These are phyloP conservation scores for Ulmus americana DNA, from an alignment of 331 rosid genomes.

Conservation along the genomic window DNA sequence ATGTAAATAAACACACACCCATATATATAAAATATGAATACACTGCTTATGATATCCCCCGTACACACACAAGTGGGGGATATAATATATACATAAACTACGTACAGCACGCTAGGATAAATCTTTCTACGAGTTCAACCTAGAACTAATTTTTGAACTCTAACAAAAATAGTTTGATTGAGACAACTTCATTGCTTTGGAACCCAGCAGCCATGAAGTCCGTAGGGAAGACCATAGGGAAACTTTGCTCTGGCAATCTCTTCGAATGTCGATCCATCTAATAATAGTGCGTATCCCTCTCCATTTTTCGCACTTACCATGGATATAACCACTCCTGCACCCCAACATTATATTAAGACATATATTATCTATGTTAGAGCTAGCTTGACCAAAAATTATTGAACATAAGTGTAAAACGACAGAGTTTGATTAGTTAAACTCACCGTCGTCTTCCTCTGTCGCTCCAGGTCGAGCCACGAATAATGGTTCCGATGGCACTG, in stretches of 20 bases:
- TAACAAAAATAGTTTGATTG: no score
- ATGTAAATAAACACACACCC: no score
- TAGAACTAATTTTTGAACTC: no score
- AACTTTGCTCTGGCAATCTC: constrained; percentile 93
- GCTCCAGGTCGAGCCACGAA: constrained; percentile 96
- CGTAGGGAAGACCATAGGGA: constrained; percentile 92
- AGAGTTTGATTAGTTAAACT: constrained; percentile 1
- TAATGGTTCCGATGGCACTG: constrained; percentile 83
- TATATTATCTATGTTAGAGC: no score
- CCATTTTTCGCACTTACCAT: constrained; percentile 74
- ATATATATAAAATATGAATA: no score
- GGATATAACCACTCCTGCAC: constrained; percentile 80
- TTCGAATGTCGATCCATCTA: constrained; percentile 72
- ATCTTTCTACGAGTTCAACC: no score
- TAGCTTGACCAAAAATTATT: no score
- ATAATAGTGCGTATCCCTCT: constrained; percentile 63
- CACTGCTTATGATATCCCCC: no score
- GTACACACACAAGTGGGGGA: no score
- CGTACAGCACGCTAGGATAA: no score
- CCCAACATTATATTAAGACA: neutral
- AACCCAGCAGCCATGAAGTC: constrained; percentile 97
- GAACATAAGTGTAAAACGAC: no score
- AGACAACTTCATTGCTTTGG: constrained; percentile 34
- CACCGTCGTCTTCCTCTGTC: constrained; percentile 86
- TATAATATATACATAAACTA: no score